Evolutionary conservation across 1,139 yeast genomes (phyloP).

Genomic region (Lodderomyces oxycetoniae): DNA sequence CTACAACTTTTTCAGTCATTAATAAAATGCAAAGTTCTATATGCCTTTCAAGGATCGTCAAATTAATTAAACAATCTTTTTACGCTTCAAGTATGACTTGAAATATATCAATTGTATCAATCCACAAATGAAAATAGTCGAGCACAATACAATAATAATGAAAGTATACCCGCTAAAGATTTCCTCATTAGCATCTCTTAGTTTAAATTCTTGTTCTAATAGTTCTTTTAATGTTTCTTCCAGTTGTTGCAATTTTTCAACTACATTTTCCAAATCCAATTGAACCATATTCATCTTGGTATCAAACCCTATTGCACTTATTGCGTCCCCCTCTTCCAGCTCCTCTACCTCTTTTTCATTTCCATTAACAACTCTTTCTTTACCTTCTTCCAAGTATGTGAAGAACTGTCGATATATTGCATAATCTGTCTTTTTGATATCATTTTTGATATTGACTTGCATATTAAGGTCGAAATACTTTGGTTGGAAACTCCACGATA

Average conservation of each 20-base stretch:
- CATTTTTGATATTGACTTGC: conserved; percentile 30
- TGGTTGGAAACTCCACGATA: conserved; percentile 42
- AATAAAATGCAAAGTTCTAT: neutral
- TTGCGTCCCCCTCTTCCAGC: conserved; percentile 6
- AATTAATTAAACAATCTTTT: neutral
- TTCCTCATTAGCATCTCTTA: conserved; percentile 39
- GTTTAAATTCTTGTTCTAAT: conserved; percentile 30
- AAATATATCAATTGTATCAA: conserved; percentile 27
- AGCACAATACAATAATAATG: conserved; percentile 24
- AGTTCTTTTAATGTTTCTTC: conserved; percentile 26
- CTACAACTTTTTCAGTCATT: too few relatives aligned
- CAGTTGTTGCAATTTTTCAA: conserved; percentile 26
- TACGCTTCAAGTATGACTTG: conserved; percentile 20
- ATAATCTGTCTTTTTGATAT: conserved; percentile 34
- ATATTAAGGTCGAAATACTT: conserved; percentile 30
- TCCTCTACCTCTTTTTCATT: too few relatives aligned
- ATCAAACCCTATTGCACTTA: conserved; percentile 34
- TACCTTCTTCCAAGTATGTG: conserved; percentile 6
- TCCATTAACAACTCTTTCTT: too few relatives aligned
- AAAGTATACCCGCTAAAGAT: conserved; percentile 33
- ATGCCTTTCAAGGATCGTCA: neutral
- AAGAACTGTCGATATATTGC: conserved; percentile 34
- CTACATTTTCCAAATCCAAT: conserved; percentile 29
- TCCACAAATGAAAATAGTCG: conserved; percentile 28
- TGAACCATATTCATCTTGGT: conserved; percentile 25